These are phyloP conservation scores for Fusarium humuli DNA, from an alignment of 2,329 filamentous ascomycete species.

Conservation along the genomic window DNA sequence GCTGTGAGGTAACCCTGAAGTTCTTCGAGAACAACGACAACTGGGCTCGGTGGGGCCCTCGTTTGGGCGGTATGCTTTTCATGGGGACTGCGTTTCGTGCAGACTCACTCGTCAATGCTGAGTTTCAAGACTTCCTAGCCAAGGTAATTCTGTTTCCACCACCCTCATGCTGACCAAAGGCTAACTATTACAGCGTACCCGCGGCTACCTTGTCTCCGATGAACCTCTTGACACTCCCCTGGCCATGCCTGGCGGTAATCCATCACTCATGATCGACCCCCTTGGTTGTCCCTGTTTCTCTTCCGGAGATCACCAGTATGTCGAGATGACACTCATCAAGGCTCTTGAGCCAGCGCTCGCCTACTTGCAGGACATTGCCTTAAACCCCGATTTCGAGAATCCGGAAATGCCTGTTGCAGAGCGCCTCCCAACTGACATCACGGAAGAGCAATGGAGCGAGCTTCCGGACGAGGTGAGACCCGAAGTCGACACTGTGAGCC, in stretches of 20 bases:
- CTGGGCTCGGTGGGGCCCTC: constrained; percentile 59
- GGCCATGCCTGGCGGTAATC: constrained; percentile 63
- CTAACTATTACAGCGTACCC: constrained; percentile 59
- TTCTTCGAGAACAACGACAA: constrained; percentile 69
- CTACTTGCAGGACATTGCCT: constrained; percentile 71
- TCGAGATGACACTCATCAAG: constrained; percentile 71
- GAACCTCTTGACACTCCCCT: constrained; percentile 65
- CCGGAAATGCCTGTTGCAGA: constrained; percentile 51
- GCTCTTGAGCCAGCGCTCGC: constrained; percentile 65
- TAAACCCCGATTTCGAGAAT: constrained; percentile 54
- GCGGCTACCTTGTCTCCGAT: constrained; percentile 69
- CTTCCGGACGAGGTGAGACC: constrained; percentile 50
- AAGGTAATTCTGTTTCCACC: constrained; percentile 53
- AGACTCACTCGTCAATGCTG: constrained; percentile 55
- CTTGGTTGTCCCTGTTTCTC: constrained; percentile 76
- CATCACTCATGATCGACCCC: constrained; percentile 54
- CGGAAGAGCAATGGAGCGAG: constrained; percentile 49
- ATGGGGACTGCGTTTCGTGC: constrained; percentile 60
- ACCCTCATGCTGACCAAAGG: constrained; percentile 19
- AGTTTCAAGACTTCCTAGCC: constrained; percentile 62
- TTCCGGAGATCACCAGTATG: constrained; percentile 68
- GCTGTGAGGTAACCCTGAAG: constrained; percentile 66
- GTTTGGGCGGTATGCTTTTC: constrained; percentile 62
- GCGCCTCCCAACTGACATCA: constrained; percentile 33
- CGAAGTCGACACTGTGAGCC: constrained; percentile 34